Evolutionary conservation across 768 basidiomycete genomes (phyloP).

Genomic region (Tulasnella sp.): DNA sequence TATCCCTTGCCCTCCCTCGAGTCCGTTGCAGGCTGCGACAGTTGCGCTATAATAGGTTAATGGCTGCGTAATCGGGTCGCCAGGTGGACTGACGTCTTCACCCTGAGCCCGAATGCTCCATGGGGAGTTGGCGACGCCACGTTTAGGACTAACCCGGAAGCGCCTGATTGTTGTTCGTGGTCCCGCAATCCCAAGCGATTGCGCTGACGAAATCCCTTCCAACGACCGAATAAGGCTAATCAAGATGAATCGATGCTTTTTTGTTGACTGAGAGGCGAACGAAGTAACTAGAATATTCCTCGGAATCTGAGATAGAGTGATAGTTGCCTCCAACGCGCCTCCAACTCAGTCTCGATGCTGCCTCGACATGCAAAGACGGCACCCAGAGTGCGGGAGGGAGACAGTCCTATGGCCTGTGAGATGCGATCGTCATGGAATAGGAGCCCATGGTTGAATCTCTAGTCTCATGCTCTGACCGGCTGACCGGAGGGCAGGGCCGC

Average conservation of each 20-base stretch:
- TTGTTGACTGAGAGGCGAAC: not conserved
- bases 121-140: not conserved
- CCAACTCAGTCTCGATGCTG: not conserved
- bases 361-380: conserved; percentile 2
- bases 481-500: not conserved
- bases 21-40: not conserved
- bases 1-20: not conserved
- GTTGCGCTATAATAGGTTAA: not conserved
- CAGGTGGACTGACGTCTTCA: not conserved
- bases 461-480: not conserved
- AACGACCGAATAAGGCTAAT: not conserved
- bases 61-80: not conserved
- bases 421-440: conserved; percentile 4
- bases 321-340: not conserved
- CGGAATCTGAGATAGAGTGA: conserved; percentile 11
- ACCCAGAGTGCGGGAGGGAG: not conserved
- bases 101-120: not conserved
- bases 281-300: not conserved
- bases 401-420: conserved; percentile 5
- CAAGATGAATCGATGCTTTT: not conserved
- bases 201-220: not conserved
- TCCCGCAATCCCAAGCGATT: not conserved
- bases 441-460: not conserved
- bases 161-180: not conserved
- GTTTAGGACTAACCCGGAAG: not conserved